Evolutionary conservation across 805 yeast species (phyloP).

Genomic region (Metschnikowia gruessii): DNA sequence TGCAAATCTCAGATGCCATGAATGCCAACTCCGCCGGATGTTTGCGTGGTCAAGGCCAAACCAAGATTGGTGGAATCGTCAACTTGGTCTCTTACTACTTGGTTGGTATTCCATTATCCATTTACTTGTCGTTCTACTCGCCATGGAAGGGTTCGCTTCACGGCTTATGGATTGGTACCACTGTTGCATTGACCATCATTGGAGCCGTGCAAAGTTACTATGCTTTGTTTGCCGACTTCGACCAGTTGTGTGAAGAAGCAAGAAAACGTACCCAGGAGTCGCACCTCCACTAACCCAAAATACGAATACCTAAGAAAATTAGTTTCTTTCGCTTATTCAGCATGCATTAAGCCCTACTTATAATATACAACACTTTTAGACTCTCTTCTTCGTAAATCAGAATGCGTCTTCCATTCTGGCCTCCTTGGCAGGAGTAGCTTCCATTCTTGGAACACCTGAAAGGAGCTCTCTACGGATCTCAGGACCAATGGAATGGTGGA

Average conservation of each 20-base stretch:
- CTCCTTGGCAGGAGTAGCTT: constrained; percentile 24
- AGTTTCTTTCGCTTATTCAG: background rate
- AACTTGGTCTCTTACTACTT: constrained; percentile 57
- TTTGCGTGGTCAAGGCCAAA: constrained; percentile 75
- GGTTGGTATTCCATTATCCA: constrained; percentile 61
- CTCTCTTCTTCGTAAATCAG: constrained; percentile 6
- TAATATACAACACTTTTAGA: background rate
- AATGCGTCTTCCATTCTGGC: constrained; percentile 42
- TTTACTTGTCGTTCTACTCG: constrained; percentile 50
- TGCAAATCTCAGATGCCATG: constrained; percentile 68
- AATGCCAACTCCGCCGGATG: constrained; percentile 75
- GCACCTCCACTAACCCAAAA: background rate
- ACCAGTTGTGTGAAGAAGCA: constrained; percentile 37
- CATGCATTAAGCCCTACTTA: too few species aligned
- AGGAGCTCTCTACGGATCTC: constrained; percentile 90
- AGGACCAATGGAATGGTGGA: constrained; percentile 85
- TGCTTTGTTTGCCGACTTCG: constrained; percentile 46
- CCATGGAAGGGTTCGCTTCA: constrained; percentile 45
- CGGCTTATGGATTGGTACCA: constrained; percentile 61
- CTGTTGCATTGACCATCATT: constrained; percentile 24
- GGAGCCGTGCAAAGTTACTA: constrained; percentile 25
- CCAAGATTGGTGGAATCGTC: constrained; percentile 58
- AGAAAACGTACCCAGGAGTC: constrained; percentile 31
- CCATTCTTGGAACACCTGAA: constrained; percentile 74
- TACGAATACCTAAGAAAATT: background rate